These are phyloP conservation scores for Phialophora verrucosa DNA, from an alignment of 2,329 filamentous ascomycete genomes.

Conservation along the genomic window DNA sequence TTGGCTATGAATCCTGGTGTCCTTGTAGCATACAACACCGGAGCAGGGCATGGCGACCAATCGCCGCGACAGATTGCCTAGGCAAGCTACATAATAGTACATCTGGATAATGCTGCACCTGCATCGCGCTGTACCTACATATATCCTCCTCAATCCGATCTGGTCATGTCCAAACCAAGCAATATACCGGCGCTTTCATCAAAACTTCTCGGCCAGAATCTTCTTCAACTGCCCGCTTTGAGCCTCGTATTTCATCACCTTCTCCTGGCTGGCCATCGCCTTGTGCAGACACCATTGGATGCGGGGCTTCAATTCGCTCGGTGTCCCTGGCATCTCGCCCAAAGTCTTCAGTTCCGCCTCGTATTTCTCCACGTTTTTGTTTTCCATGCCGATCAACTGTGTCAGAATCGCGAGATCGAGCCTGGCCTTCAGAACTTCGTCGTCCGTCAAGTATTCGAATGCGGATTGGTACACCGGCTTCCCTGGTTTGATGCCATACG, in stretches of 20 bases:
- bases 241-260: slow-evolving; percentile 74
- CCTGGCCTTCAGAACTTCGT: slow-evolving; percentile 73
- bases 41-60: neutral
- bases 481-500: slow-evolving; percentile 76
- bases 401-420: slow-evolving; percentile 74
- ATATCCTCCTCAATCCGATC: neutral
- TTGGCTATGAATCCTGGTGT: neutral
- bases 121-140: neutral
- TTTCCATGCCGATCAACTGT: slow-evolving; percentile 74
- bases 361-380: slow-evolving; percentile 74
- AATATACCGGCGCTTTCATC: slow-evolving; percentile 12
- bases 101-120: neutral
- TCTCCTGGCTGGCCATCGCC: slow-evolving; percentile 73
- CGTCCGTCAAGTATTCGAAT: slow-evolving; percentile 73
- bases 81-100: neutral
- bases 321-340: slow-evolving; percentile 72
- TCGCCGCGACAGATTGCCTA: neutral
- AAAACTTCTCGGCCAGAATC: slow-evolving; percentile 64
- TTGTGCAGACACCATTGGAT: slow-evolving; percentile 76
- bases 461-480: slow-evolving; percentile 86
- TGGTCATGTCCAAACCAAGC: neutral
- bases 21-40: neutral
- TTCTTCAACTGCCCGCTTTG: slow-evolving; percentile 76
- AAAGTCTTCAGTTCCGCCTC: slow-evolving; percentile 77
- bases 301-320: slow-evolving; percentile 68